Base-by-base conservation (phyloP, 2,329 filamentous ascomycete genomes). In the Bipolaris zeicola region DNA sequence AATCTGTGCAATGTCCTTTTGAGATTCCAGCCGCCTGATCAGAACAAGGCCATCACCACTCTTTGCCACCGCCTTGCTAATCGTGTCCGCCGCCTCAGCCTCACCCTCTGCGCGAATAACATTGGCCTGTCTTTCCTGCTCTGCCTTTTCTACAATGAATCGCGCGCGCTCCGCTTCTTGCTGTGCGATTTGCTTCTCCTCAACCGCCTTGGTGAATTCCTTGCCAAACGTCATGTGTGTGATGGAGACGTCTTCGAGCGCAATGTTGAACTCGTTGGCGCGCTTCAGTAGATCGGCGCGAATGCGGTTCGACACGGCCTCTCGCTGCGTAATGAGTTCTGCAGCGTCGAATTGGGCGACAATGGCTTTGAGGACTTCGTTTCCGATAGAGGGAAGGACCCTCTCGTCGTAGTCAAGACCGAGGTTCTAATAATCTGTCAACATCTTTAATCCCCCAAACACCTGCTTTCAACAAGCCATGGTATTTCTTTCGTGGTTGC, bases 151-250 rank as follows among this genome's bases (percentile, higher is more conserved):
- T 77, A 99, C 95, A 68, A 99, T 96, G 83, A 99, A 99, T 66
- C 95, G 87, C 46, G 95, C 95, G 65, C 95, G 87, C 85, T 99
- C 95, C 63, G 95, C 95, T 76, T 99, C 95, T 81, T 99, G 95
- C 82, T 99, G 95, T 53, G 95, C 95, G 78, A 99, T 99, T 84
- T 99, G 95, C 88, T 99, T 99, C 87, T 99, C 95, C 83, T 99
- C 95, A 72, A 99, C 95, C 64, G 95, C 95, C 79, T 91, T 91
- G 60, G 95, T 99, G 84, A 99, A 99, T 80, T 99, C 95, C 79
- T 94, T 94, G 69, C 95, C 95, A 77, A 99, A 99, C 50, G 95
- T 99, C 95, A 99, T 99, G 85, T 99, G 95, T 60, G 95, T 99
- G 79, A 99, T 99, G 75, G 92, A 96, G 58, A 99, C 95, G 75